A percentile compares a stretch with the other conserved stretches of the same genome.
These are phyloP conservation scores for Dianthus caryophyllus DNA, from an alignment of 148 eudicot species.

Conservation along the genomic window DNA sequence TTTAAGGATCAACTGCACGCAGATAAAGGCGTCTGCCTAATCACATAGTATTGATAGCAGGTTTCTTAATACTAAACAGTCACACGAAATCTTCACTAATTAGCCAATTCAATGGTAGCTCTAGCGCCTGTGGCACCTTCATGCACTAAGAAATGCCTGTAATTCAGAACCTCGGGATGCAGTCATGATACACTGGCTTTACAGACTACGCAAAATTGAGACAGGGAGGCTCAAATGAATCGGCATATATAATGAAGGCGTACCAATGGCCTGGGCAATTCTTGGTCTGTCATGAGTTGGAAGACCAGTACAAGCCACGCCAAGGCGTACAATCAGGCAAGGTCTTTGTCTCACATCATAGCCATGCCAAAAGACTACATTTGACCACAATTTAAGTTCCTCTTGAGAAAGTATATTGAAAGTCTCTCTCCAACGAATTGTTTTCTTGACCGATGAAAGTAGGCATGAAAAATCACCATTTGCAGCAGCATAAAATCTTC, in stretches of 20 bases:
- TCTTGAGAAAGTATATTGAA: conserved; percentile 52
- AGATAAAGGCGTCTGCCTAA: too few species aligned
- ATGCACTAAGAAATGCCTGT: too few species aligned
- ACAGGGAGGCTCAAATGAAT: neutral
- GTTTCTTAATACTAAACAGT: too few species aligned
- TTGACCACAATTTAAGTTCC: conserved; percentile 73
- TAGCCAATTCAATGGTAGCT: too few species aligned
- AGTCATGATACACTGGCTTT: neutral
- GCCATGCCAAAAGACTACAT: conserved; percentile 81
- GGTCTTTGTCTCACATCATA: conserved; percentile 52
- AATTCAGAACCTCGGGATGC: too few species aligned
- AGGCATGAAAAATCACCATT: conserved; percentile 66
- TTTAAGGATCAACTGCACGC: too few species aligned
- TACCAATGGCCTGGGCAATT: conserved; percentile 78
- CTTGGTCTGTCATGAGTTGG: conserved; percentile 56
- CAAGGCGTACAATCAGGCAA: conserved; percentile 70
- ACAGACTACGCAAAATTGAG: neutral
- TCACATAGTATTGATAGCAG: too few species aligned
- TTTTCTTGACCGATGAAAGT: conserved; percentile 60
- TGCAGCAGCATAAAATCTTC: conserved; percentile 61
- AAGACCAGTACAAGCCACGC: conserved; percentile 55
- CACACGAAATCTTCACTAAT: too few species aligned
- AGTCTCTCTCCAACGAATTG: conserved; percentile 73
- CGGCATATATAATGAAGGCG: conserved; percentile 19
- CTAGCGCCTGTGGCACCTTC: too few species aligned